Conservation (phyloP, 2,329 filamentous ascomycete genomes). For the Cytospora chrysosperma region DNA sequence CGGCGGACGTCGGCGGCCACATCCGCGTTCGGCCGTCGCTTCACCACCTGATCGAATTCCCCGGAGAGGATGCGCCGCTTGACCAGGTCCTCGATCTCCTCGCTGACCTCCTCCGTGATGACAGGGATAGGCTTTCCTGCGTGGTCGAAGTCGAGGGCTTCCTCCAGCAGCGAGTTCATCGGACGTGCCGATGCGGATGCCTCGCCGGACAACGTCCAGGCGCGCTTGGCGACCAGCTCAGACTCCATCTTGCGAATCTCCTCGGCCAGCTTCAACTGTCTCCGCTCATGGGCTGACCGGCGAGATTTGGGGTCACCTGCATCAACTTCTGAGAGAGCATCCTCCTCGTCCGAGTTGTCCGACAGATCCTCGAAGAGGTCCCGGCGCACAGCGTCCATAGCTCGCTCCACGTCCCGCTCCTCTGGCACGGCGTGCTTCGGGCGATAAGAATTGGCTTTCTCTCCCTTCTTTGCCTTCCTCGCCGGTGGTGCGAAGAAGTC, state of each 20-base stretch:
- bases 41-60: conserved; percentile 89
- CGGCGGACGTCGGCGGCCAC: conserved; percentile 62
- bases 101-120: conserved; percentile 86
- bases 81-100: conserved; percentile 89
- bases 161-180: conserved; percentile 86
- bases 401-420: conserved; percentile 71
- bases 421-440: conserved; percentile 45
- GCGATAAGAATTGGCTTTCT: conserved; percentile 39
- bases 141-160: conserved; percentile 94
- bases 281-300: conserved; percentile 80
- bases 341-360: conserved; percentile 63
- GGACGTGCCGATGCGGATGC: conserved; percentile 79
- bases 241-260: conserved; percentile 91
- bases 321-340: conserved; percentile 64
- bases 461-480: conserved; percentile 62
- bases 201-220: conserved; percentile 90
- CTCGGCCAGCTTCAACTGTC: conserved; percentile 80
- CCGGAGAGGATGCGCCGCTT: conserved; percentile 87
- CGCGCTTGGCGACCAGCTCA: conserved; percentile 81
- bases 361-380: conserved; percentile 84
- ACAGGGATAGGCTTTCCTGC: conserved; percentile 92
- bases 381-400: conserved; percentile 82
- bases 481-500: conserved; percentile 91
- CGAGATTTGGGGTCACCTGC: conserved; percentile 70
- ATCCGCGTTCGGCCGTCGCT: conserved; percentile 73